A percentile compares a stretch with the other conserved stretches of the same genome.
phyloP scores from a whole-genome alignment of 2,329 filamentous ascomycete genomes.

The Drechslera avenae region DNA sequence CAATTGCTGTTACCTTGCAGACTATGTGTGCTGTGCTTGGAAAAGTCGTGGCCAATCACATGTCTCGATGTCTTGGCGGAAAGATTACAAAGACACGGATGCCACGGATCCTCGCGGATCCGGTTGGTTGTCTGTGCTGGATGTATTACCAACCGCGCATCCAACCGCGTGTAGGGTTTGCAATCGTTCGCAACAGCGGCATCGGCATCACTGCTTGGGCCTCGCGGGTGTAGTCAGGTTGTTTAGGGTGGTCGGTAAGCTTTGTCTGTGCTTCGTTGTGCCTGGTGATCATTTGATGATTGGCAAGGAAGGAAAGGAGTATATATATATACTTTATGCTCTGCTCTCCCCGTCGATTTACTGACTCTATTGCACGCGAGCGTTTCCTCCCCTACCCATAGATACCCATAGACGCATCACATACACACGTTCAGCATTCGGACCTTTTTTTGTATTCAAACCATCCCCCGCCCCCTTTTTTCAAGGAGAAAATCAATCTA shows the following conservation, averaged over 20 bases:
- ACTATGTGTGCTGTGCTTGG: background rate
- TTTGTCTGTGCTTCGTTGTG: too few relatives aligned
- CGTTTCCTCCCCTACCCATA: background rate
- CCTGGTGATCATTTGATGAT: too few relatives aligned
- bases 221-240: too few relatives aligned
- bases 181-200: too few relatives aligned
- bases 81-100: slow-evolving; percentile 7
- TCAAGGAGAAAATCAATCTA: background rate
- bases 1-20: too few relatives aligned
- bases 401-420: background rate
- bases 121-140: background rate
- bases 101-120: background rate
- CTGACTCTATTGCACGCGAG: background rate
- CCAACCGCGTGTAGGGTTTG: background rate
- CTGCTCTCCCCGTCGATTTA: background rate
- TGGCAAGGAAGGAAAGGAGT: too few relatives aligned
- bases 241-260: too few relatives aligned
- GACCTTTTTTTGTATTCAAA: background rate
- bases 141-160: slow-evolving; percentile 8
- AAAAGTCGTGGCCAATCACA: background rate
- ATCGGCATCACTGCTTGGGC: too few relatives aligned
- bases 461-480: too few relatives aligned
- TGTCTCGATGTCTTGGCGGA: background rate
- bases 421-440: background rate
- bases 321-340: slow-evolving; percentile 8